Evolutionary conservation across 2,329 filamentous ascomycete species (phyloP), one percentile per base, ranked within the genome.

Genomic region (Talaromyces albobiverticillius): DNA sequence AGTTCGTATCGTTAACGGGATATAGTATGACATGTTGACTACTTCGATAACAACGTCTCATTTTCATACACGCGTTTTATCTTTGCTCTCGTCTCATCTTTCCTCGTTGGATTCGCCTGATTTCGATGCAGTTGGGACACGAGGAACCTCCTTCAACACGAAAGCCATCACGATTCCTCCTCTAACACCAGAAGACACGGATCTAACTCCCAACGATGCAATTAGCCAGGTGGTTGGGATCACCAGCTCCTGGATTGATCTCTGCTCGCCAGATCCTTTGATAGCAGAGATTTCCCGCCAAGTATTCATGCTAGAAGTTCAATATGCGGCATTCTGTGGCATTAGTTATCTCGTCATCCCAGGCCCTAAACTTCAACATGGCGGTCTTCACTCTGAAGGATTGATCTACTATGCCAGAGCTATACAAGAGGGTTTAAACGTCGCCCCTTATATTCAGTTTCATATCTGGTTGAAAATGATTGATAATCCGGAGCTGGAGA

Each of bases 251-350:
- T 97, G 93, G 93, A 93, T 96, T 61, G 92, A 97, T 67, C 76
- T 97, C 11, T 87, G 86, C 63, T 95, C 92, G 2, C 75, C 85
- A 1, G 88, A 96, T 69, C 89, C 91, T 6, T 72, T 93, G 58
- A 86, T 97, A 59, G 85, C 90, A 7, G 89, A 89, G 68, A 81
- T 97, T 55, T 96, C 93, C 32, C 85, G 89, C 42, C 93, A 96
- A 73, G 88, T 95, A 6, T 78, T 99, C 59, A 91, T 91, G 67
- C 80, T 96, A 36, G 94, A 99, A 69, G 82, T 97, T 46, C 89
- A 90, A 46, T 99, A 96, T 73, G 94, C 95, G 59, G 92, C 90
- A 59, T 99, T 97, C 73, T 96, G 91, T 66, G 95, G 95, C 32
- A 82, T 94, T 46, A 85, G 86, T 53, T 95, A 88, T 71, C 80